Evolutionary conservation across 345 rosid species (phyloP), one percentile per base, ranked within the genome.

Genomic region (Aegle marmelos): DNA sequence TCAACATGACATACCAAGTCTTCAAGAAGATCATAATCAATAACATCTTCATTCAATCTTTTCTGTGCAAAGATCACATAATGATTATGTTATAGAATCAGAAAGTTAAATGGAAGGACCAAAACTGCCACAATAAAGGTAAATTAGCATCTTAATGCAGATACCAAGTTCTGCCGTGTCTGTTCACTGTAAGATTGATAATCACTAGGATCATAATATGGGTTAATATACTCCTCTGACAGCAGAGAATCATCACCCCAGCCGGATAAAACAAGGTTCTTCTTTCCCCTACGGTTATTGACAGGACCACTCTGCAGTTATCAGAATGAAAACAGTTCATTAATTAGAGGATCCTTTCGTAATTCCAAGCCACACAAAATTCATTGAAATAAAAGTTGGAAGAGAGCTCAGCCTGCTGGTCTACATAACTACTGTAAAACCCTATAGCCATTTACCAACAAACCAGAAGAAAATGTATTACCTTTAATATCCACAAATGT

Each of bases 181-280:
- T 86, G 94, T 70, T 91, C 92, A 31, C 88, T 85, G 80, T 88
- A 90, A 75, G 91, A 86, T 80, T 88, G 81, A 80, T 93, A 95
- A 78, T 60, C 75, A 77, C 84, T 87, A 48, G 95, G 82, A 78
- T 64, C 74, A 76, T 88, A 95, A 83, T 84, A 85, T 39, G 97
- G 94, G 83, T 95, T 95, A 66, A 90, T 75, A 86, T 27, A 37
- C 65, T 90, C 95, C 82, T 91, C 97, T n/a, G 86, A 82, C 74
- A 93, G 92, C 87, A 89, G 70, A 74, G 93, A 93, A 69, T 93
- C 95, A 70, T 93, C 97, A 10, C 97, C 97, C 98, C 98, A 93
- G 59, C 83, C 92, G 79, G 98, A 93, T 80, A 95, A 75, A 78
- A 95, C 93, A 79, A 95, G 98, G 90, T 95, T 91, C 87, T 95